Base-by-base conservation (phyloP, 169 alveolate species). In the Eimeria necatrix region DNA sequence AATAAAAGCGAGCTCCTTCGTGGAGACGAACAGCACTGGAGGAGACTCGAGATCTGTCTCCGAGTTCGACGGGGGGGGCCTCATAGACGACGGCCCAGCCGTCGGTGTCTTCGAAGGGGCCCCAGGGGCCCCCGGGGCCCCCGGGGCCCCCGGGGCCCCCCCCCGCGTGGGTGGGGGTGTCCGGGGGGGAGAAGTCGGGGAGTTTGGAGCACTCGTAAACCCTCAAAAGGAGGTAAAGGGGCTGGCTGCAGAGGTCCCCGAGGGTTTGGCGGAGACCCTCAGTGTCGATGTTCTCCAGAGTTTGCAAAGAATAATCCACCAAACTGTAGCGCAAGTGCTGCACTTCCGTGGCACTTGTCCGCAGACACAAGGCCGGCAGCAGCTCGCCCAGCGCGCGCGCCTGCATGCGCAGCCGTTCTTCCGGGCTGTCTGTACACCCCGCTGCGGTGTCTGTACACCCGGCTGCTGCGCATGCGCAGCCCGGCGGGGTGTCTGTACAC, bases 41-140 rank as follows among this genome's bases (percentile, higher is more conserved):
- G 14, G 83, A n/a, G n/a, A 71, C 83, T 22, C 16, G 14, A 14
- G 51, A n/a, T 48, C 83, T 71, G 83, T 71, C 83, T 71, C 83
- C 83, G 14, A 71, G 24, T 32, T 71, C 83, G 32, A 71, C 24
- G 6, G 83, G 83, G 32, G 83, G 83, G 6, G 83, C 46, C 48
- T 71, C 83, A 24, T 71, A 71, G 9, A 71, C 14, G 12, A 71
- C 51, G 24, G 83, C 4, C 83, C 83, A 71, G 14, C 83, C 83
- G 4, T 71, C 83, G 4, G 32, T 71, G 14, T 71, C 83, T 71
- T 71, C 83, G 14, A 9, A 14, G 8, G 64, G 20, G 20, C 20
- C 64, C 20, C 8, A 56, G 8, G 64, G 64, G 64, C 64, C 14
- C 14, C 64, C 64, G 14, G 64, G 64, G 64, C 20, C 64, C 64